Evolutionary conservation across 805 yeast genomes (phyloP).

Genomic region (Candida chilensis): DNA sequence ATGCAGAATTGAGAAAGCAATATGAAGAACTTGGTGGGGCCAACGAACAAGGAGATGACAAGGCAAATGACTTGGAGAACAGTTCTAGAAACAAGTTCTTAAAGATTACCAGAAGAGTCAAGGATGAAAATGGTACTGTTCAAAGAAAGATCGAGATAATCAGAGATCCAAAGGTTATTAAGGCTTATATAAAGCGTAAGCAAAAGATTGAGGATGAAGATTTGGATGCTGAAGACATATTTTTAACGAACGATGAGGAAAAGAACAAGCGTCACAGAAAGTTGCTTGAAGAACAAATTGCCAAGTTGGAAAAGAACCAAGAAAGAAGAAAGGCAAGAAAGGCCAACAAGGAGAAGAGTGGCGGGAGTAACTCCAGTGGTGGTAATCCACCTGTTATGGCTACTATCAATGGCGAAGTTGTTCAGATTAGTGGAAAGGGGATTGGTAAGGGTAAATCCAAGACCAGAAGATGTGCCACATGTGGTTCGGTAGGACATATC

Average conservation of each 20-base stretch:
- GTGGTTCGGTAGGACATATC: constrained; percentile 94
- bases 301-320: constrained; percentile 69
- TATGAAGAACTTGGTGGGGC: constrained; percentile 6
- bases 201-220: constrained; percentile 56
- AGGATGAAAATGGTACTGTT: constrained; percentile 78
- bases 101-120: constrained; percentile 67
- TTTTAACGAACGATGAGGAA: constrained; percentile 77
- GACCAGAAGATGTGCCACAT: constrained; percentile 82
- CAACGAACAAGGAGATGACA: constrained; percentile 19
- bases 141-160: constrained; percentile 75
- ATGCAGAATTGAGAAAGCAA: constrained; percentile 15
- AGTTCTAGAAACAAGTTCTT: constrained; percentile 27
- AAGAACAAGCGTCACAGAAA: constrained; percentile 70
- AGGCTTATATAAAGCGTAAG: constrained; percentile 70
- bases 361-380: constrained; percentile 4
- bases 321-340: constrained; percentile 55
- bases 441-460: constrained; percentile 65
- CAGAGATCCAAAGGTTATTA: constrained; percentile 79
- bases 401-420: constrained; percentile 13
- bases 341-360: constrained; percentile 31
- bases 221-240: constrained; percentile 62
- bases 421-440: constrained; percentile 47
- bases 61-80: constrained; percentile 21
- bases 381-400: no score
- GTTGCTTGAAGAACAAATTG: constrained; percentile 74